Percentiles rank a stretch among this genome's conserved stretches.
These are phyloP conservation scores for Colletotrichum gigasporum DNA, from an alignment of 2,329 filamentous ascomycete genomes.

Conservation along the genomic window DNA sequence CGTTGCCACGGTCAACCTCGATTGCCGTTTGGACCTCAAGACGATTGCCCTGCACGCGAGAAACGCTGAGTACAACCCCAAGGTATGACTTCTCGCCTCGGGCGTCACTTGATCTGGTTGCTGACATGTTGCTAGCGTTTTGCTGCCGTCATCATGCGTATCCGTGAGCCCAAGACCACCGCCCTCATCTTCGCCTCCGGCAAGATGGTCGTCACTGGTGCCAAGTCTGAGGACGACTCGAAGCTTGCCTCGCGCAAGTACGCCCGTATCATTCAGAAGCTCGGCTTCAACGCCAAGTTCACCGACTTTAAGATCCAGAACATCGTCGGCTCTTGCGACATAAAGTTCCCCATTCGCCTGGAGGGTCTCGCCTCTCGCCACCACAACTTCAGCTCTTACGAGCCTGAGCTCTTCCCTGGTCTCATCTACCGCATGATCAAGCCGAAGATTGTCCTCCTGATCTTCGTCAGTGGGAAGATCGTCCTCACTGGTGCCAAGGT, in stretches of 20 bases:
- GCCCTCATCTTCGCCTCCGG: constrained; percentile 97
- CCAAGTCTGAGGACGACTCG: constrained; percentile 97
- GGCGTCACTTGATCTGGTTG: constrained; percentile 22
- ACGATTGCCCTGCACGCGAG: constrained; percentile 97
- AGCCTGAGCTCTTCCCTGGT: constrained; percentile 98
- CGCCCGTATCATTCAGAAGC: constrained; percentile 98
- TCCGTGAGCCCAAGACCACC: constrained; percentile 98
- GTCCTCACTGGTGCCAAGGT: constrained; percentile 98
- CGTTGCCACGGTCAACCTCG: constrained; percentile 97
- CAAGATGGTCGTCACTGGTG: constrained; percentile 99
- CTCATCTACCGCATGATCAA: constrained; percentile 99
- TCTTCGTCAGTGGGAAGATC: constrained; percentile 98
- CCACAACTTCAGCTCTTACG: constrained; percentile 99
- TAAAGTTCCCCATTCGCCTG: constrained; percentile 98
- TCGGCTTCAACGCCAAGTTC: constrained; percentile 99
- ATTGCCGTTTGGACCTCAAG: constrained; percentile 97
- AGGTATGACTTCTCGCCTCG: constrained; percentile 67
- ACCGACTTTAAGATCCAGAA: constrained; percentile 99
- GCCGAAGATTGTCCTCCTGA: constrained; percentile 97
- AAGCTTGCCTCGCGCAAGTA: constrained; percentile 98
- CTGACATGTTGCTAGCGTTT: constrained; percentile 77
- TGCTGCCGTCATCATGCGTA: constrained; percentile 99
- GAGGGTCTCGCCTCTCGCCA: constrained; percentile 96
- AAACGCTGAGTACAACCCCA: constrained; percentile 98
- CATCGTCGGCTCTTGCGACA: constrained; percentile 98